These are phyloP conservation scores for Rhynchospora tenuis DNA, from an alignment of 176 grass and related monocot species.

Conservation along the genomic window DNA sequence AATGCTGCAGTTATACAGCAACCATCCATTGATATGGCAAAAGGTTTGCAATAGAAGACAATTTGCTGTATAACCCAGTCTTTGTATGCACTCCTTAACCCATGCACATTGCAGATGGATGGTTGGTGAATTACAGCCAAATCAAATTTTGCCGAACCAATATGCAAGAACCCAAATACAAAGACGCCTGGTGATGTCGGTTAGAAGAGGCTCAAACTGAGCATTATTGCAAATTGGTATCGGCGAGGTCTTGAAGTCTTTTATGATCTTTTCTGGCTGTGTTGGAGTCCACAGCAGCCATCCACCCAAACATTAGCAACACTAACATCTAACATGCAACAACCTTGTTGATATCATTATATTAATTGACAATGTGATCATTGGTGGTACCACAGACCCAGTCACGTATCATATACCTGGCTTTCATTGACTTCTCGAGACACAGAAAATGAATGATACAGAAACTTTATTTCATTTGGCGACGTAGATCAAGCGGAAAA, in stretches of 20 bases:
- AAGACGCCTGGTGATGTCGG: slow-evolving; percentile 32
- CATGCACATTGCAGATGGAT: slow-evolving; percentile 16
- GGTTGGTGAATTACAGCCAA: slow-evolving; percentile 53
- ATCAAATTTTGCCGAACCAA: slow-evolving; percentile 34
- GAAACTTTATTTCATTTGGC: too few relatives aligned
- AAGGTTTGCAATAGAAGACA: too few relatives aligned
- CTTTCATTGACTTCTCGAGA: too few relatives aligned
- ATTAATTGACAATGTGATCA: not conserved
- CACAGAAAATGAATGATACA: too few relatives aligned
- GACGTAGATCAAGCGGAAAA: too few relatives aligned
- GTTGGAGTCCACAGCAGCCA: not conserved
- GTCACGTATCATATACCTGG: too few relatives aligned
- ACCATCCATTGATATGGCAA: too few relatives aligned
- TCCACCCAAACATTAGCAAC: not conserved
- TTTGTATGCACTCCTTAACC: too few relatives aligned
- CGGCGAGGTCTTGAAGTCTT: slow-evolving; percentile 38
- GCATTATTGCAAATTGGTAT: not conserved
- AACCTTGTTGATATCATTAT: not conserved
- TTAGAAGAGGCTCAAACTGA: slow-evolving; percentile 52
- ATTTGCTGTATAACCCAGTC: too few relatives aligned
- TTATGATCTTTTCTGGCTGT: not conserved
- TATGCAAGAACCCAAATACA: slow-evolving; percentile 58
- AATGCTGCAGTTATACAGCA: too few relatives aligned
- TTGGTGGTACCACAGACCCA: too few relatives aligned
- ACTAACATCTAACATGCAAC: not conserved